A percentile compares a stretch with the other conserved stretches of the same genome.
Evolutionary conservation across 805 yeast genomes (phyloP).

Genomic region (Myxozyma geophila): DNA sequence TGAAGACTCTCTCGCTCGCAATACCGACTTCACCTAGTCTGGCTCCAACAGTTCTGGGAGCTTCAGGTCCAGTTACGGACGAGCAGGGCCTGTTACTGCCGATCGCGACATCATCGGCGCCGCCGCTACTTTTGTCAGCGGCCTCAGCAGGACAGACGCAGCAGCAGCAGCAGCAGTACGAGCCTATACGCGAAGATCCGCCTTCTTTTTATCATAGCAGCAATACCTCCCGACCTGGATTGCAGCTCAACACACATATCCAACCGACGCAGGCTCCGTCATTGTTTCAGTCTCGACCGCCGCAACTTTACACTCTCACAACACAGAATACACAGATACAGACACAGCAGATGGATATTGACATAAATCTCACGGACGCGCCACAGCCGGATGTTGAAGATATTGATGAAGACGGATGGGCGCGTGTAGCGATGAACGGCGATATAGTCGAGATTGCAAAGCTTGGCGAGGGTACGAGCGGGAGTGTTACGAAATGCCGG

Average conservation of each 20-base stretch:
- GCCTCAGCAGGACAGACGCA: background rate
- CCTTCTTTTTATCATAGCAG: constrained; percentile 5
- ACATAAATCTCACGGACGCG: background rate
- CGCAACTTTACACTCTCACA: background rate
- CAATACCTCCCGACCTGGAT: background rate
- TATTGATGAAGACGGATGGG: constrained; percentile 79
- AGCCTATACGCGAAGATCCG: constrained; percentile 3
- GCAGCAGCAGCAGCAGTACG: too few relatives aligned
- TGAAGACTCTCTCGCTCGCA: constrained; percentile 28
- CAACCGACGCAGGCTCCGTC: background rate
- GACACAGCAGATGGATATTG: background rate
- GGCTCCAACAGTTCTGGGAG: background rate
- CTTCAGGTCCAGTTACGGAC: background rate
- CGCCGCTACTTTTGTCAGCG: background rate
- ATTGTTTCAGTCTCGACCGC: constrained; percentile 3
- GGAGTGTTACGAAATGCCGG: constrained; percentile 80
- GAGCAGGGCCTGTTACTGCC: constrained; percentile 4
- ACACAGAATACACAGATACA: background rate
- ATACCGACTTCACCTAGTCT: constrained; percentile 25
- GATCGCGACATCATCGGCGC: background rate
- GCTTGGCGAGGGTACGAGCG: constrained; percentile 95
- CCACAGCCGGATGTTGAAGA: constrained; percentile 52
- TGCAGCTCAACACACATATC: constrained; percentile 1
- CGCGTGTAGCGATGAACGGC: constrained; percentile 56
- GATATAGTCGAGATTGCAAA: constrained; percentile 70